A percentile compares a stretch with the other conserved stretches of the same genome.
phyloP scores from a whole-genome alignment of 139 green algal species.

The Chlorella sp. region DNA sequence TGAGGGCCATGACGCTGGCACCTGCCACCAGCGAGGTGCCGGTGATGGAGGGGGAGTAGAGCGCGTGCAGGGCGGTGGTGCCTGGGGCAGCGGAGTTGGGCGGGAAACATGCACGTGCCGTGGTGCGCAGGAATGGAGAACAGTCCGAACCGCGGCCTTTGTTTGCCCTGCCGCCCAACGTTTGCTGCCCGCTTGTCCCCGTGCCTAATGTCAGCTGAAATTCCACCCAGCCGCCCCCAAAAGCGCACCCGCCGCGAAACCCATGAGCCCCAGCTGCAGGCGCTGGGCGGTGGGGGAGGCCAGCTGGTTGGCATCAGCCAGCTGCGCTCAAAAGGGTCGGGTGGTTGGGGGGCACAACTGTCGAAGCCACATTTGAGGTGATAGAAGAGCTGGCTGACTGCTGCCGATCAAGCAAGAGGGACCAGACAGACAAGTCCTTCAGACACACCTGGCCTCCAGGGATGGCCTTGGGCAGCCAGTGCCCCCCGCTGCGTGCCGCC shows the following conservation, averaged over 20 bases:
- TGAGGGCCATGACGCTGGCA: conserved; percentile 33
- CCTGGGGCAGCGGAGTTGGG: background rate
- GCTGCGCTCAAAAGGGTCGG: background rate
- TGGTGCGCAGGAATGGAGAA: background rate
- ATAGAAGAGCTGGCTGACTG: too few relatives aligned
- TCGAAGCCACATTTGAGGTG: too few relatives aligned
- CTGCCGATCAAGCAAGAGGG: too few relatives aligned
- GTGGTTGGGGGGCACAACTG: too few relatives aligned
- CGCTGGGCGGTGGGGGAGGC: conserved; percentile 29
- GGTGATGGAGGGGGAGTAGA: conserved; percentile 41
- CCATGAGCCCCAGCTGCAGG: conserved; percentile 48
- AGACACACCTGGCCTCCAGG: too few relatives aligned
- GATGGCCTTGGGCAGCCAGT: too few relatives aligned
- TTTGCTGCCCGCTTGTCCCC: background rate
- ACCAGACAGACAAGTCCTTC: too few relatives aligned
- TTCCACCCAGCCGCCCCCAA: too few relatives aligned
- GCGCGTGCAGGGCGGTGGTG: conserved; percentile 27
- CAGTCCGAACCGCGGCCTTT: too few relatives aligned
- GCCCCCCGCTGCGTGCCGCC: too few relatives aligned
- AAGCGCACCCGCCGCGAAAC: conserved; percentile 21
- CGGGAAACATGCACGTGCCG: background rate
- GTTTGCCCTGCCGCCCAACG: background rate
- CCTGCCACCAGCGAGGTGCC: conserved; percentile 19
- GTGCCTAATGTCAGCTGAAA: too few relatives aligned
- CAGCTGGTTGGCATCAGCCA: conserved; percentile 14